Conservation (phyloP, 345 rosid genomes). For the Lagerstroemia speciosa region DNA sequence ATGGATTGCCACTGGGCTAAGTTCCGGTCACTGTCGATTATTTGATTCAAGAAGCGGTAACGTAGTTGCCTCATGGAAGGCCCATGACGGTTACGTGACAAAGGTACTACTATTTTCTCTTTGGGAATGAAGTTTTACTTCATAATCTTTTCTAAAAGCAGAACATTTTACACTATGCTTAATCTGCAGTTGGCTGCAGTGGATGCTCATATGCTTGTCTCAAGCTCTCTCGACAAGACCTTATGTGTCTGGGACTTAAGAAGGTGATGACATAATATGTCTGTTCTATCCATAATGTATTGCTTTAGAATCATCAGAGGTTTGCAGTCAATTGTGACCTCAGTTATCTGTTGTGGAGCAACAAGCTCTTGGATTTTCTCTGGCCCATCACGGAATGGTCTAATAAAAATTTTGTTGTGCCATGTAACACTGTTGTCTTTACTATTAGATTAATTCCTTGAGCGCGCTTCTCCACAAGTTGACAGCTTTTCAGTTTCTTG, state of each 20-base stretch:
- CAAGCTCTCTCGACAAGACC: slow-evolving; percentile 82
- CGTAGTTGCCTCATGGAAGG: slow-evolving; percentile 70
- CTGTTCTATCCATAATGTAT: not conserved
- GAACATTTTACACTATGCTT: slow-evolving; percentile 4
- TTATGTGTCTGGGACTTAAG: slow-evolving; percentile 83
- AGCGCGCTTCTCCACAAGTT: too few species aligned
- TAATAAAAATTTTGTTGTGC: not conserved
- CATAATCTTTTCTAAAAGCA: not conserved
- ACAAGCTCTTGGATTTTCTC: not conserved
- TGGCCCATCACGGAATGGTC: not conserved
- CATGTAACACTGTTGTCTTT: not conserved
- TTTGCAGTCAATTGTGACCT: not conserved
- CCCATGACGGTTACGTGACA: slow-evolving; percentile 84
- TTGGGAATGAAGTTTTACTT: slow-evolving; percentile 2
- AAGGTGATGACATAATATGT: slow-evolving; percentile 29
- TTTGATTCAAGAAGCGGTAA: slow-evolving; percentile 71
- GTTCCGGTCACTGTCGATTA: slow-evolving; percentile 81
- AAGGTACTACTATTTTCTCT: slow-evolving; percentile 35
- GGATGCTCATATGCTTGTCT: slow-evolving; percentile 75
- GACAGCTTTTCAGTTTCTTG: not conserved
- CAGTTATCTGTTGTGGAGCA: not conserved
- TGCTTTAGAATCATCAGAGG: not conserved
- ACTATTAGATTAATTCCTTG: not conserved
- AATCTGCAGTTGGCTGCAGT: slow-evolving; percentile 65
- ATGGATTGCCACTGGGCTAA: slow-evolving; percentile 80